Base-by-base conservation (phyloP, 2,329 filamentous ascomycete genomes). In the Lithohypha guttulata region DNA sequence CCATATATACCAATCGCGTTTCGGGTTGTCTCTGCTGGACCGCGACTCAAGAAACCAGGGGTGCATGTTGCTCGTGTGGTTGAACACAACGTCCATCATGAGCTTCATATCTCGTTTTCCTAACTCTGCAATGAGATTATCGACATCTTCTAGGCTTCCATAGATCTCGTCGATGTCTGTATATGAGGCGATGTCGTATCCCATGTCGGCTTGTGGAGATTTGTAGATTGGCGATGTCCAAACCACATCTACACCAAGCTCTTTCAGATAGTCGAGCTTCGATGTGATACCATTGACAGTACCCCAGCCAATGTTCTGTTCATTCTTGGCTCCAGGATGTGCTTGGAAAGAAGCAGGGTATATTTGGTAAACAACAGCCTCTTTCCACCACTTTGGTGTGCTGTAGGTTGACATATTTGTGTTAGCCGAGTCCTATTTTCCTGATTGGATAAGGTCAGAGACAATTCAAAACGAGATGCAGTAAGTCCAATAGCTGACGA, bases 11-110 rank as follows among this genome's bases (percentile, higher is more conserved):
- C 79, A 85, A 55, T 81, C 69, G 1, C 79, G 65, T 53, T 81
- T 81, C 7, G 75, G 67, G 51, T 67, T 79, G 46, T 71, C 64
- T 42, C 68, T 74, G 27, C 72, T 76, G 23, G 70, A 71, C 35
- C 74, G 65, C 2, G 76, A 80, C 52, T 82, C 71, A 33, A 73
- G 66, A 59, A 84, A 84, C 80, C 80, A 86, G 3, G 68, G 65
- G 22, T 51, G 45, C 42, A 57, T 53, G 34, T 62, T 55, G 6
- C 57, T 61, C 3, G 63, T 65, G 45, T 66, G 63, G 45, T 66
- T 66, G 32, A 65, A 56, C 1, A 65, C 63, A 9, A 68, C 53
- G 34, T 68, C 65, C 57, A 69, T 65, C 57, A 70, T 65, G 26
- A 69, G 44, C 42, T 63, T 67, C 64, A 70, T 66, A 9, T 55